A percentile compares a stretch with the other conserved stretches of the same genome.
phyloP scores from a whole-genome alignment of 106 monocot genomes.

The Vanilla planifolia region DNA sequence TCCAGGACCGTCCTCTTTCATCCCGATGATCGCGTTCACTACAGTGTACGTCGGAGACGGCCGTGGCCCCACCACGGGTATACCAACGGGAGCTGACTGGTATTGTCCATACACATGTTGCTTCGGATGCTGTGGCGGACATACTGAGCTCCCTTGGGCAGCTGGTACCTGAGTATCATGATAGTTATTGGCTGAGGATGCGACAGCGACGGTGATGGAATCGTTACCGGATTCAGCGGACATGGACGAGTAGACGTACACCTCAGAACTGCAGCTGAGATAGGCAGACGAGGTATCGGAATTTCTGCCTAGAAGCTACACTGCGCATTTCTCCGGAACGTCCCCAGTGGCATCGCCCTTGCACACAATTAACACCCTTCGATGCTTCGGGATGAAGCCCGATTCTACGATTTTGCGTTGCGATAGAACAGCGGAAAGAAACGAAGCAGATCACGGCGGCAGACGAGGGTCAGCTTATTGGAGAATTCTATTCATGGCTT shows the following conservation, averaged over 20 bases:
- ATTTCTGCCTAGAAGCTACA: neutral
- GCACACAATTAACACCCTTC: neutral
- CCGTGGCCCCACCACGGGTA: constrained; percentile 39
- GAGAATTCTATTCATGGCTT: neutral
- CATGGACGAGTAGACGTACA: constrained; percentile 51
- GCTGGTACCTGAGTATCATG: constrained; percentile 7
- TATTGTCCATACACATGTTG: too few species aligned
- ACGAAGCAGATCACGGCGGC: too few species aligned
- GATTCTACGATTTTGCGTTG: neutral
- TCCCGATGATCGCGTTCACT: constrained; percentile 70
- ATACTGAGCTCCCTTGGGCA: too few species aligned
- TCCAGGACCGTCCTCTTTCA: constrained; percentile 90
- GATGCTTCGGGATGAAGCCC: neutral
- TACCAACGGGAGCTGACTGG: constrained; percentile 28
- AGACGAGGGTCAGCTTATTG: neutral
- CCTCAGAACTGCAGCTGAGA: neutral
- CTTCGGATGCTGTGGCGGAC: constrained; percentile 10
- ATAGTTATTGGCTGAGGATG: constrained; percentile 8
- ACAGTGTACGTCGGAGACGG: constrained; percentile 75
- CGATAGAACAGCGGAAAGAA: neutral
- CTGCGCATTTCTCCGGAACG: constrained; percentile 3
- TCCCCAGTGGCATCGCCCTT: neutral
- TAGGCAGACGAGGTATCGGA: neutral
- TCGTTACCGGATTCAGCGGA: constrained; percentile 32
- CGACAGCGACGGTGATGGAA: neutral